Percentiles rank a stretch among this genome's conserved stretches.
phyloP scores from a whole-genome alignment of 148 eudicot species.

The Nyssa sinensis region DNA sequence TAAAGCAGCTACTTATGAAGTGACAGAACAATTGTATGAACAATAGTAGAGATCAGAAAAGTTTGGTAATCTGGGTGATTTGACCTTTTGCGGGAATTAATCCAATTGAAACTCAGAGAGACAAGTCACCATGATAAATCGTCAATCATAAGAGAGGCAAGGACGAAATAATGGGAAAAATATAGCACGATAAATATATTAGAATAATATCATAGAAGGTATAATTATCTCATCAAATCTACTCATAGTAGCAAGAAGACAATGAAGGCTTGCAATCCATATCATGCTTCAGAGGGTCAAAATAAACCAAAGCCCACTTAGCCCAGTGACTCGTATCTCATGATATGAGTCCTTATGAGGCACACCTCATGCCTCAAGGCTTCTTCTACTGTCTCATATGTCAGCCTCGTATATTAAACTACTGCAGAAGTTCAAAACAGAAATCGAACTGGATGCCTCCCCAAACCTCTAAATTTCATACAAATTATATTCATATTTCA shows the following conservation, averaged over 20 bases:
- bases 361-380: background rate
- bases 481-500: background rate
- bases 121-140: background rate
- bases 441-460: background rate
- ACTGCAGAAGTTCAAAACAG: background rate
- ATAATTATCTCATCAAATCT: no score
- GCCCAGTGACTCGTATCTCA: background rate
- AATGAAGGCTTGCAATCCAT: background rate
- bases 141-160: background rate
- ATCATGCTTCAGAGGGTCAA: background rate
- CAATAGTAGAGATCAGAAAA: background rate
- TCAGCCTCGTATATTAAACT: background rate
- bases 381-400: background rate
- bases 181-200: no score
- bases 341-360: background rate
- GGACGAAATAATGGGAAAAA: no score
- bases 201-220: background rate
- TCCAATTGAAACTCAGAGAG: no score
- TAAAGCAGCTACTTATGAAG: no score
- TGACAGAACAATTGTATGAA: no score
- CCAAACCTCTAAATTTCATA: background rate
- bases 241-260: background rate
- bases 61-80: background rate
- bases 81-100: background rate
- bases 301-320: background rate